Evolutionary conservation across 2,329 filamentous ascomycete genomes (phyloP), one percentile per base, ranked within the genome.

Genomic region (Penicillium sp.): DNA sequence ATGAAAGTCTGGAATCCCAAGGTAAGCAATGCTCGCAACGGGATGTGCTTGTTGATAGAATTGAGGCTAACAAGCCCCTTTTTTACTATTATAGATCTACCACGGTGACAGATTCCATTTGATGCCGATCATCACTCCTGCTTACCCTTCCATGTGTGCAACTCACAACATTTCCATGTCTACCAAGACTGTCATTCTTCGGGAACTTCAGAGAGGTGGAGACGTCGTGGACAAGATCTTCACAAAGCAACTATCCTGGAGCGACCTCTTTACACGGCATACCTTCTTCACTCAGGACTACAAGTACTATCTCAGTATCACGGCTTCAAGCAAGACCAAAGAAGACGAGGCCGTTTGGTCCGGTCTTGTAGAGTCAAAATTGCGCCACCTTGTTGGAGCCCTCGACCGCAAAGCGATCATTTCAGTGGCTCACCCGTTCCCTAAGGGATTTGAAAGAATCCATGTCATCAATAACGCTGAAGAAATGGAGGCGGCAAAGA

Each of bases 41-140:
- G 38, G 15, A 5, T 17, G 13, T 28, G 38, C 17, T 19, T n/a
- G 51, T 19, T 26, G 51, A 19, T 17, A n/a, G 6, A 40, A 7
- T 17, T 44, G 22, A 37, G 22, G 12, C 40, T 35, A 5, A 30
- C n/a, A n/a, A n/a, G n/a, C n/a, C n/a, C n/a, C n/a, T n/a, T 7
- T 37, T 30, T 17, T 9, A 4, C 8, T 55, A n/a, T 37, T n/a
- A 42, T 70, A 91, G 85, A 82, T 93, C 33, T 96, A 96, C 76
- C 88, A 88, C 63, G 86, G 87, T 58, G 95, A 98, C 76, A 86
- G 87, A 47, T 91, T 88, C 68, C 94, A 98, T 77, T 82, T 97
- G 56, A 99, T 99, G 95, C 95, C 95, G 30, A 92, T 99, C 77
- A 98, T 99, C 73, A 99, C 95, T 1, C 95, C 95, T 1, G 93